phyloP scores from a whole-genome alignment of 2,329 filamentous ascomycete species.

The Fusarium sp. region DNA sequence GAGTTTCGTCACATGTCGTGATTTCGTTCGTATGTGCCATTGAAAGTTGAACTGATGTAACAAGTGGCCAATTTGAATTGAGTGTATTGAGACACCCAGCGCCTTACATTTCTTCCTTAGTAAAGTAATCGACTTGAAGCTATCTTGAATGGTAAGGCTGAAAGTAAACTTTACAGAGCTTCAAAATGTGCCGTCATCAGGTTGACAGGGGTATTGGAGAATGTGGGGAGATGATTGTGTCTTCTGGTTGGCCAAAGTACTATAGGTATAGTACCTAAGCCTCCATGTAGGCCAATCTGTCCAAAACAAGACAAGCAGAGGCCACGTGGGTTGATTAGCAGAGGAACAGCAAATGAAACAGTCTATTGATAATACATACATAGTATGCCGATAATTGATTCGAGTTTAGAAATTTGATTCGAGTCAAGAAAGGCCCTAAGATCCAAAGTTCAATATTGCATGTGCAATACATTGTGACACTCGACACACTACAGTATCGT shows the following conservation, averaged over 20 bases:
- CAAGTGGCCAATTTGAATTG: not conserved
- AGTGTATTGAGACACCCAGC: not conserved
- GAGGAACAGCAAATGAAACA: not conserved
- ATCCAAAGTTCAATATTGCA: not conserved
- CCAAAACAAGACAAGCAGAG: not conserved
- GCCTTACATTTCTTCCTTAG: not conserved
- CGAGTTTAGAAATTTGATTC: not conserved
- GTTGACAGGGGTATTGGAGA: constrained; percentile 34
- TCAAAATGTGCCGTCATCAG: constrained; percentile 36
- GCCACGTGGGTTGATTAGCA: constrained; percentile 9
- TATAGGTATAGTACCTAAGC: not conserved
- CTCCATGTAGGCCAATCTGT: not conserved
- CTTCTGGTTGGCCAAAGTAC: constrained; percentile 13
- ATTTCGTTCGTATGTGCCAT: not conserved
- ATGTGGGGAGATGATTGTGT: constrained; percentile 30
- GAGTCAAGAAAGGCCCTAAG: no score
- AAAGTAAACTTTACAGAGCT: constrained; percentile 17
- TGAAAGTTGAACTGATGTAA: not conserved
- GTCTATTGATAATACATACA: not conserved
- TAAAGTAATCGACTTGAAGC: not conserved
- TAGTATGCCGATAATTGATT: not conserved
- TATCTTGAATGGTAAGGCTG: constrained; percentile 22
- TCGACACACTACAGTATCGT: not conserved
- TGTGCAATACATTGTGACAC: not conserved
- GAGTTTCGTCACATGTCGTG: constrained; percentile 19